Conservation (phyloP, 768 basidiomycete species). For the Favolaschia claudopus region DNA sequence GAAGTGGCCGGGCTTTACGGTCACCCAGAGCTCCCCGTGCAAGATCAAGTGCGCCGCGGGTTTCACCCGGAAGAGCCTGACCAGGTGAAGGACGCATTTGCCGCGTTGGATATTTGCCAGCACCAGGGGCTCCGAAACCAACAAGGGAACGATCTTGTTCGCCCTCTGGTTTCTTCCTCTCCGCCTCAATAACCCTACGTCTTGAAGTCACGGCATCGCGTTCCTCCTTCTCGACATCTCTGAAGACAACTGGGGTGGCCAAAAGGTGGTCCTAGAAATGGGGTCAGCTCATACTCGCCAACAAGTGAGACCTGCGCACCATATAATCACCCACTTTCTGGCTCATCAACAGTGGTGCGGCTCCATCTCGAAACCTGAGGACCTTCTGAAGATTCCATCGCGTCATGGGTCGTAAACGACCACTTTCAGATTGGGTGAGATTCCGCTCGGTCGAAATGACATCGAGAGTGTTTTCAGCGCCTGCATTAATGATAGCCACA, state of each 20-base stretch:
- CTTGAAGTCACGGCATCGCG: conserved; percentile 29
- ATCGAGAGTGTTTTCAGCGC: conserved; percentile 52
- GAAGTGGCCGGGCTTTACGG: conserved; percentile 26
- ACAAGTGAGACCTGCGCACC: conserved; percentile 51
- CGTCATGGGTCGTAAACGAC: conserved; percentile 66
- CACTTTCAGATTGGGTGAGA: conserved; percentile 44
- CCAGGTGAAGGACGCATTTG: conserved; percentile 48
- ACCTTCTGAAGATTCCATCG: conserved; percentile 81
- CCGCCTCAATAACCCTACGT: not conserved
- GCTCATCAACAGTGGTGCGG: conserved; percentile 56
- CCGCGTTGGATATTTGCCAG: conserved; percentile 31
- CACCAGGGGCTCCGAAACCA: conserved; percentile 33
- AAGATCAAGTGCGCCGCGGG: conserved; percentile 59
- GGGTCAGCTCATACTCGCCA: conserved; percentile 8
- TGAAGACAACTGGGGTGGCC: conserved; percentile 66
- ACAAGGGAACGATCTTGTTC: conserved; percentile 41
- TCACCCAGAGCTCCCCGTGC: conserved; percentile 60
- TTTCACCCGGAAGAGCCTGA: conserved; percentile 64
- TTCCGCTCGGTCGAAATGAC: conserved; percentile 58
- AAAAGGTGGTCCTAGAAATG: conserved; percentile 66
- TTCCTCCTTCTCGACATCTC: conserved; percentile 51
- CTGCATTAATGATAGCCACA: conserved; percentile 57
- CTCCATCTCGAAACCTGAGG: conserved; percentile 61
- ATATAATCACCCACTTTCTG: conserved; percentile 69
- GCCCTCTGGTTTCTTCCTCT: conserved; percentile 27